Conservation (phyloP, 2,329 filamentous ascomycete genomes). For the Verticillium dahliae region DNA sequence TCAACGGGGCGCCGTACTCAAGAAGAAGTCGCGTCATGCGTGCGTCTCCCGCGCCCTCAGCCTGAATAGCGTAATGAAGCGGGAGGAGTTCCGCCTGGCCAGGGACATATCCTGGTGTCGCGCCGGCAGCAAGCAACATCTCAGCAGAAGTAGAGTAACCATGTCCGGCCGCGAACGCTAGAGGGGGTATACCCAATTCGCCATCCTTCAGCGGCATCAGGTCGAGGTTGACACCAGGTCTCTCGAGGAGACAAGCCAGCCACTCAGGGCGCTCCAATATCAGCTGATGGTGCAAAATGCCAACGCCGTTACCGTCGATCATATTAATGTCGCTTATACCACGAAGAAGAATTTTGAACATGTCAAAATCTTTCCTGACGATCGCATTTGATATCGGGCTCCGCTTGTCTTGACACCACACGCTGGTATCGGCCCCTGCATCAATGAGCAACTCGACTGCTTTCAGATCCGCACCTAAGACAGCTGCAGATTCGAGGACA, state of each 20-base stretch:
- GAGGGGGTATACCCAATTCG: constrained; percentile 6
- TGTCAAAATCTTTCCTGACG: constrained; percentile 5
- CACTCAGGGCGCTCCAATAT: constrained; percentile 10
- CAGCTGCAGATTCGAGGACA: constrained; percentile 3
- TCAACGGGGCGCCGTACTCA: constrained; percentile 5
- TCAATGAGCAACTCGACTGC: neutral
- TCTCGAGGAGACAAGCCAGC: constrained; percentile 3
- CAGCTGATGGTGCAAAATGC: constrained; percentile 9
- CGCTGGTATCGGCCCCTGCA: neutral
- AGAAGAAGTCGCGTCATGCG: constrained; percentile 4
- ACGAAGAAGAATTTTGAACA: constrained; percentile 7
- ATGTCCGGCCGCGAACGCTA: constrained; percentile 12
- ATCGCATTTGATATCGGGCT: constrained; percentile 9
- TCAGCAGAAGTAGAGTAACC: constrained; percentile 9
- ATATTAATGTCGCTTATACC: constrained; percentile 3
- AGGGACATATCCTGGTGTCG: constrained; percentile 9
- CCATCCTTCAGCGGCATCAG: neutral
- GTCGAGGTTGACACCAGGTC: constrained; percentile 5
- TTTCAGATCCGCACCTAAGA: neutral
- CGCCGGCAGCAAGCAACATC: constrained; percentile 13
- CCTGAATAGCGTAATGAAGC: constrained; percentile 3
- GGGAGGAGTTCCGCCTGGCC: neutral
- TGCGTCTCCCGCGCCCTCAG: neutral
- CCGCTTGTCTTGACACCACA: neutral
- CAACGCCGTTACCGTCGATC: constrained; percentile 9